A percentile compares a stretch with the other conserved stretches of the same genome.
These are phyloP conservation scores for Hypoxylon sp. DNA, from an alignment of 2,329 filamentous ascomycete species.

Conservation along the genomic window DNA sequence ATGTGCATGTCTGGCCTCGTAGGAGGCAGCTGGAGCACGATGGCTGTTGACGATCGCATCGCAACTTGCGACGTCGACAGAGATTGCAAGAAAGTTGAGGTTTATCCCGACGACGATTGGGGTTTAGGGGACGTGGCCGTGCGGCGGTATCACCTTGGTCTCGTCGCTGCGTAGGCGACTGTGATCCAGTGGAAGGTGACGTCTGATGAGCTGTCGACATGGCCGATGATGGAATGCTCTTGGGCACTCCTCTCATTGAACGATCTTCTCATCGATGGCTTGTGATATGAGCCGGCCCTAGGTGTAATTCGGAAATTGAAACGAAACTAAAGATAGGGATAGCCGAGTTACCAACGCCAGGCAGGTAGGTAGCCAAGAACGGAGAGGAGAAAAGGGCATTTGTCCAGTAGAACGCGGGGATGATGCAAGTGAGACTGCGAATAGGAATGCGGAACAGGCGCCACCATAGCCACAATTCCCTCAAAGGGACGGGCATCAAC, in stretches of 20 bases:
- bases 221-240: conserved; percentile 9
- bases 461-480: conserved; percentile 4
- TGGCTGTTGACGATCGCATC: conserved; percentile 24
- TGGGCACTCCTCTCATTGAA: conserved; percentile 8
- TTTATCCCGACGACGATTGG: conserved; percentile 16
- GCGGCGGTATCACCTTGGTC: conserved; percentile 7
- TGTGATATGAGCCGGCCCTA: conserved; percentile 3
- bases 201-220: conserved; percentile 18
- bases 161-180: conserved; percentile 13
- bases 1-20: conserved; percentile 11
- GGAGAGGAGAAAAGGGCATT: not conserved
- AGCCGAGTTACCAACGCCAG: not conserved
- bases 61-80: conserved; percentile 20
- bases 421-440: not conserved
- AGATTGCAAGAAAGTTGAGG: conserved; percentile 20
- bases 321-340: not conserved
- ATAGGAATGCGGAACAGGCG: not conserved
- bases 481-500: not conserved
- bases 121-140: conserved; percentile 3
- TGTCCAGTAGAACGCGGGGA: not conserved
- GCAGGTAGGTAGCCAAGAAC: not conserved
- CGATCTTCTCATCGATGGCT: conserved; percentile 9
- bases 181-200: conserved; percentile 6
- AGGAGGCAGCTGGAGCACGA: conserved; percentile 18
- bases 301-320: not conserved